These are phyloP conservation scores for Pythium inflatum DNA, from an alignment of 352 stramenopile genomes.

Conservation along the genomic window DNA sequence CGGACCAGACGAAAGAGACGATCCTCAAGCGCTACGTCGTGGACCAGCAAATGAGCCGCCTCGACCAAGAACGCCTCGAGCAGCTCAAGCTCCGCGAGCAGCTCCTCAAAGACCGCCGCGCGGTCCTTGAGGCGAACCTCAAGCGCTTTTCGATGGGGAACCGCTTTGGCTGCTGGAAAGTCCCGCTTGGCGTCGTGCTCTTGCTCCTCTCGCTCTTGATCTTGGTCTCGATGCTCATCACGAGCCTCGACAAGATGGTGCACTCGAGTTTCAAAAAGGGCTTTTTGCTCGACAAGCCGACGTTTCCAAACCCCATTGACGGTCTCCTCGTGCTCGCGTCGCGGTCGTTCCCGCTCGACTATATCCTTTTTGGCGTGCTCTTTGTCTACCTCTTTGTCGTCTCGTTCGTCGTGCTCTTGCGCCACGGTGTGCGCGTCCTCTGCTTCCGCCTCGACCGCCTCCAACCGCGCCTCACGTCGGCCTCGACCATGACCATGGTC, in stretches of 20 bases:
- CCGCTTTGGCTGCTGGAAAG: slow-evolving; percentile 64
- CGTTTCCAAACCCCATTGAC: slow-evolving; percentile 80
- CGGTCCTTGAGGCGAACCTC: slow-evolving; percentile 70
- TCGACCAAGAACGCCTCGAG: slow-evolving; percentile 72
- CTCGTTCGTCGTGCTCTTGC: slow-evolving; percentile 73
- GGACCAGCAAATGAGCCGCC: slow-evolving; percentile 65
- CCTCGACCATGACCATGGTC: slow-evolving; percentile 77
- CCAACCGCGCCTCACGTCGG: slow-evolving; percentile 70
- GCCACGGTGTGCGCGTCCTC: slow-evolving; percentile 76
- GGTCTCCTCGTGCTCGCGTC: slow-evolving; percentile 73
- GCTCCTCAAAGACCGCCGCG: slow-evolving; percentile 65
- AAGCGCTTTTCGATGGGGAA: slow-evolving; percentile 51
- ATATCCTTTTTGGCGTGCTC: slow-evolving; percentile 76
- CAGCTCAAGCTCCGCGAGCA: slow-evolving; percentile 75
- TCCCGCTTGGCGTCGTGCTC: slow-evolving; percentile 65
- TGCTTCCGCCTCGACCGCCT: slow-evolving; percentile 79
- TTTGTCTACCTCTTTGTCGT: slow-evolving; percentile 83
- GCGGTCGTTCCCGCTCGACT: slow-evolving; percentile 80
- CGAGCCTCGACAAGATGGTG: slow-evolving; percentile 77
- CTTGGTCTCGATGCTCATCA: slow-evolving; percentile 75
- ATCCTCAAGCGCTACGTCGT: slow-evolving; percentile 70
- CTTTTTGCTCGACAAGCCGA: slow-evolving; percentile 68
- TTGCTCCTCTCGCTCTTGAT: slow-evolving; percentile 72
- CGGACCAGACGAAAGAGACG: slow-evolving; percentile 68
- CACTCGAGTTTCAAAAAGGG: slow-evolving; percentile 73